These are phyloP conservation scores for Tulasnella sp. DNA, from an alignment of 768 basidiomycete species.

Conservation along the genomic window DNA sequence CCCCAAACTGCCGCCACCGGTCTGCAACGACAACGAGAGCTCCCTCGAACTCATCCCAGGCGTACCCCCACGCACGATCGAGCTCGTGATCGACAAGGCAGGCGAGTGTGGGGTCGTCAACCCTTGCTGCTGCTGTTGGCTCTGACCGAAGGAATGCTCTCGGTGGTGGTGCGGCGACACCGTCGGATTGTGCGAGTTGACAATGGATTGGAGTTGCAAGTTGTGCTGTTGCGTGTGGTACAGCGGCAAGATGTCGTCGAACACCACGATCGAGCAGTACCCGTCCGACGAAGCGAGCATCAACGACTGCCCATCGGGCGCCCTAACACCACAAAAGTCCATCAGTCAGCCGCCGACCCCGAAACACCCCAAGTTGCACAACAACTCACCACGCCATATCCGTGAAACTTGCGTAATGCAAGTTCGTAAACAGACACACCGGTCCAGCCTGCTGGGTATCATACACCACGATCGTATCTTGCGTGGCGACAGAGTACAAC, in stretches of 20 bases:
- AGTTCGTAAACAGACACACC: conserved; percentile 78
- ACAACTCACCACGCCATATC: conserved; percentile 81
- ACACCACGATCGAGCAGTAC: conserved; percentile 89
- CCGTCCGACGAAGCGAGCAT: conserved; percentile 90
- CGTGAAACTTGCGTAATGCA: conserved; percentile 97
- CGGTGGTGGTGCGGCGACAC: conserved; percentile 7
- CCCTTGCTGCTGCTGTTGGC: conserved; percentile 1
- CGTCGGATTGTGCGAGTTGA: conserved; percentile 44
- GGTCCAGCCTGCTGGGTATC: conserved; percentile 95
- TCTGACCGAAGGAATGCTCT: background rate
- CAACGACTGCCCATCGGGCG: conserved; percentile 87
- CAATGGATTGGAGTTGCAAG: conserved; percentile 83
- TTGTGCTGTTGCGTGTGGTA: conserved; percentile 87
- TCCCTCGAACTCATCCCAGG: background rate
- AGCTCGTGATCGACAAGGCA: background rate
- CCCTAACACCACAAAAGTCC: conserved; percentile 44
- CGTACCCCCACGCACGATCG: conserved; percentile 3
- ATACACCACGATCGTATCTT: conserved; percentile 89
- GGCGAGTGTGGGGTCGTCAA: conserved; percentile 2
- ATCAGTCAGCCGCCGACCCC: background rate
- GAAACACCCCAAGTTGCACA: background rate
- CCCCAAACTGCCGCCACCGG: background rate
- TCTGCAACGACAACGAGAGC: background rate
- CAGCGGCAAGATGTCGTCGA: conserved; percentile 85
- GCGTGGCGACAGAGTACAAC: conserved; percentile 91